Percentiles rank a stretch among this genome's conserved stretches.
Conservation (phyloP, 2,329 filamentous ascomycete species). For the Dactylellina haptotyla region DNA sequence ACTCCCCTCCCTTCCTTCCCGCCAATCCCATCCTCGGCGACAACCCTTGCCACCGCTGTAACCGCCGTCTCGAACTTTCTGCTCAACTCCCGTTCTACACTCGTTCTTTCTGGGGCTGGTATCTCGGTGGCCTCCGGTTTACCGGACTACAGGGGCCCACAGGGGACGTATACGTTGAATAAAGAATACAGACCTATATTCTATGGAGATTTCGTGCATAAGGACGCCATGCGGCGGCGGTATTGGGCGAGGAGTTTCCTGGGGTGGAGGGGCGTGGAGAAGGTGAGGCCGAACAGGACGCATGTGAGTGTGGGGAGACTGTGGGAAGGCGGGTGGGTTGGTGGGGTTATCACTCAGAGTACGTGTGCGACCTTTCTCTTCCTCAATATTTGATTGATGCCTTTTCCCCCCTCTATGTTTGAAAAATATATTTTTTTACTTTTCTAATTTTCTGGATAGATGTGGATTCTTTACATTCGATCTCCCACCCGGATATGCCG, state of each 20-base stretch:
- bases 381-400: neutral
- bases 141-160: slow-evolving; percentile 87
- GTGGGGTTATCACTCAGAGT: slow-evolving; percentile 86
- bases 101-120: slow-evolving; percentile 82
- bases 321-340: slow-evolving; percentile 76
- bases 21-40: slow-evolving; percentile 78
- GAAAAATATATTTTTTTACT: no score
- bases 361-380: slow-evolving; percentile 53
- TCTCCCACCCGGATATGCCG: slow-evolving; percentile 76
- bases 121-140: slow-evolving; percentile 93
- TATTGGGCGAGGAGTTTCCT: slow-evolving; percentile 97
- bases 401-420: neutral
- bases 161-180: slow-evolving; percentile 93
- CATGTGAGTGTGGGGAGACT: slow-evolving; percentile 81
- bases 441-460: slow-evolving; percentile 62
- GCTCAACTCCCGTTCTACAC: slow-evolving; percentile 68
- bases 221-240: slow-evolving; percentile 77
- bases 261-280: slow-evolving; percentile 84
- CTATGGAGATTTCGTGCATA: slow-evolving; percentile 84
- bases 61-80: slow-evolving; percentile 82
- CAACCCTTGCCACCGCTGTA: slow-evolving; percentile 76
- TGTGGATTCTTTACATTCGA: slow-evolving; percentile 90
- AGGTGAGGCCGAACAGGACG: slow-evolving; percentile 79
- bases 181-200: slow-evolving; percentile 91
- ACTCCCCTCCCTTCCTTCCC: slow-evolving; percentile 78